A percentile compares a stretch with the other conserved stretches of the same genome.
phyloP scores from a whole-genome alignment of 352 stramenopile species.

The Blastocystis sp. region DNA sequence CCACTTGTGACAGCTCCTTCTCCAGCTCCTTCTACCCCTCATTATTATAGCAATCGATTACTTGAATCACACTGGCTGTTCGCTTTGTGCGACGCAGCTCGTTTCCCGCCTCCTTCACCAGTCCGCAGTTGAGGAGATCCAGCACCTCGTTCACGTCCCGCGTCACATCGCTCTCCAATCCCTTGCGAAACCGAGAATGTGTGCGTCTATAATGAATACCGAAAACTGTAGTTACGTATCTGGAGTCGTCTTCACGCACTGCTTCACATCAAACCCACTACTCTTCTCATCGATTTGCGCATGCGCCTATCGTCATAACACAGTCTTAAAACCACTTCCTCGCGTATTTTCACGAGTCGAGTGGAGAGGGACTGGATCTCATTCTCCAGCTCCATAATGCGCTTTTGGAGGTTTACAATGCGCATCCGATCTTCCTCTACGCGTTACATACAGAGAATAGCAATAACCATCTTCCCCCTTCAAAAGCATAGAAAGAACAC shows the following conservation, averaged over 20 bases:
- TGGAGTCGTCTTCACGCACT: background rate
- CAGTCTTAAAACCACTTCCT: background rate
- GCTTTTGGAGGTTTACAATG: background rate
- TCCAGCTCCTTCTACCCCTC: background rate
- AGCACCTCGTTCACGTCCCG: constrained; percentile 10
- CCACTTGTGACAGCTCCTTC: constrained; percentile 11
- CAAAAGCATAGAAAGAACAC: background rate
- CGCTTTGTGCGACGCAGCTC: constrained; percentile 19
- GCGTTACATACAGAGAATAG: background rate
- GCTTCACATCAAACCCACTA: background rate
- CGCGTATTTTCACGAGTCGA: background rate
- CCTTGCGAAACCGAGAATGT: background rate
- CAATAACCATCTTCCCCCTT: background rate
- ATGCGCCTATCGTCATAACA: background rate
- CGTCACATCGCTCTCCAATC: background rate
- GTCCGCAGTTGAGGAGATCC: background rate
- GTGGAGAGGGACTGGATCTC: background rate
- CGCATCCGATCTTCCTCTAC: background rate
- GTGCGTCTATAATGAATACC: background rate
- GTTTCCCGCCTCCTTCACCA: constrained; percentile 2
- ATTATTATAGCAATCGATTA: background rate
- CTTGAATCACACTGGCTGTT: background rate
- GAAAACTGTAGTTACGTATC: background rate
- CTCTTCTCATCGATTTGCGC: background rate
- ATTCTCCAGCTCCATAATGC: constrained; percentile 22